Conservation (phyloP, 345 rosid species). For the Psidium guajava region DNA sequence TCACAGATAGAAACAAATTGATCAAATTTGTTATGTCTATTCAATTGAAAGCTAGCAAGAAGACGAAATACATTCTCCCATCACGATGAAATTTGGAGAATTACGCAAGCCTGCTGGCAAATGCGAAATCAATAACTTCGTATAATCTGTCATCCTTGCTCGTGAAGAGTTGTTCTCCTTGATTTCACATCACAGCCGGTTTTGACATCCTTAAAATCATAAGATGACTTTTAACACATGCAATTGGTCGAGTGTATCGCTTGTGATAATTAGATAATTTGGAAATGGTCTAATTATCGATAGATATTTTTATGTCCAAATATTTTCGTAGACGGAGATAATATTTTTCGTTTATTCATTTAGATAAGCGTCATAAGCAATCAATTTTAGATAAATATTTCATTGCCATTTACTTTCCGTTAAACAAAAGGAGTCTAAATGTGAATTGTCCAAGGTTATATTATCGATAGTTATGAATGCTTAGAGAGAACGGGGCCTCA, state of each 20-base stretch:
- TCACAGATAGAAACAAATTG: not conserved
- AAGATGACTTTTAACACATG: too few relatives aligned
- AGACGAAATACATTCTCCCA: not conserved
- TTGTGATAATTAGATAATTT: not conserved
- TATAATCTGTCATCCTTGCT: too few relatives aligned
- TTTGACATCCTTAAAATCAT: too few relatives aligned
- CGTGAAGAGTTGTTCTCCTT: too few relatives aligned
- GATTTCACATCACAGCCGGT: too few relatives aligned
- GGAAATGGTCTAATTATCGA: fast-evolving
- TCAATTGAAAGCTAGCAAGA: not conserved
- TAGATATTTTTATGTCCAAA: not conserved
- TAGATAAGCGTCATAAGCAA: not conserved
- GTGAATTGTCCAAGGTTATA: not conserved
- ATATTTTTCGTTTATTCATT: not conserved
- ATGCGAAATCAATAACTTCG: not conserved
- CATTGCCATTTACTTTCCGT: too few relatives aligned
- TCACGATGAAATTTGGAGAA: not conserved
- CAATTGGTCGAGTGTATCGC: not conserved
- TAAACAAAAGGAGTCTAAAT: not conserved
- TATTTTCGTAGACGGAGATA: not conserved
- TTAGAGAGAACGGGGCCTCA: not conserved
- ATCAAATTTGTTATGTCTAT: not conserved
- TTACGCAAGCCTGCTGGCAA: not conserved
- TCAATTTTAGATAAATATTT: too few relatives aligned
- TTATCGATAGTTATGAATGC: not conserved